Percentiles rank a stretch among this genome's conserved stretches.
These are phyloP conservation scores for Cymbidium sinense DNA, from an alignment of 106 monocot species.

Conservation along the genomic window DNA sequence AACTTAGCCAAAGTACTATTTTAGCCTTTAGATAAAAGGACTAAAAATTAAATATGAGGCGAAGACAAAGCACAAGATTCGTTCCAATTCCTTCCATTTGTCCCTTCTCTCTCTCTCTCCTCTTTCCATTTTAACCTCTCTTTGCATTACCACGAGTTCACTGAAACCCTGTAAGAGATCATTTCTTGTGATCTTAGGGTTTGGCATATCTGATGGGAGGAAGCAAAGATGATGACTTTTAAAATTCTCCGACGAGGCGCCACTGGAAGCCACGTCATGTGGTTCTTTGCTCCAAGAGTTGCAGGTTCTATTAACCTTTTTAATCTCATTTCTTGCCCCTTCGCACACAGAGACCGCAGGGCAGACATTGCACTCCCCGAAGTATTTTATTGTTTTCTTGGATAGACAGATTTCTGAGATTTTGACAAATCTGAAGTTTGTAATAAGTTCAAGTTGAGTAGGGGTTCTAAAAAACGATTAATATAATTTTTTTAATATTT, in stretches of 20 bases:
- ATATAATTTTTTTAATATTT: background rate
- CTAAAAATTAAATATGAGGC: background rate
- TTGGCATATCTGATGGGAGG: background rate
- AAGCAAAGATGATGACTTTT: conserved; percentile 13
- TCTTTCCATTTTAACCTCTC: background rate
- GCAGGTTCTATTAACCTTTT: conserved; percentile 32
- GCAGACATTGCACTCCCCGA: background rate
- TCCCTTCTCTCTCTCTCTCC: background rate
- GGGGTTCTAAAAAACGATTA: too few relatives aligned
- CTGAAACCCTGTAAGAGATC: background rate
- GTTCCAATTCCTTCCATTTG: background rate
- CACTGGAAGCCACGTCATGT: conserved; percentile 39
- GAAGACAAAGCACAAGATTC: conserved; percentile 6
- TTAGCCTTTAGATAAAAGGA: too few relatives aligned
- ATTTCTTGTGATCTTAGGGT: conserved; percentile 11
- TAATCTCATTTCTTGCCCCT: background rate
- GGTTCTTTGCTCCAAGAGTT: conserved; percentile 61
- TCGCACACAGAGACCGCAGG: too few relatives aligned
- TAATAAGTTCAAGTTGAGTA: background rate
- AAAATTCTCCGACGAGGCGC: background rate
- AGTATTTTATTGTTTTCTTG: background rate
- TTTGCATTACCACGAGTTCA: background rate
- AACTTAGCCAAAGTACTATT: too few relatives aligned
- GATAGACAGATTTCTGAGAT: background rate
- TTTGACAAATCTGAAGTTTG: background rate